These are phyloP conservation scores for Dipodascus geniculatus DNA, from an alignment of 805 yeast species.

Conservation along the genomic window DNA sequence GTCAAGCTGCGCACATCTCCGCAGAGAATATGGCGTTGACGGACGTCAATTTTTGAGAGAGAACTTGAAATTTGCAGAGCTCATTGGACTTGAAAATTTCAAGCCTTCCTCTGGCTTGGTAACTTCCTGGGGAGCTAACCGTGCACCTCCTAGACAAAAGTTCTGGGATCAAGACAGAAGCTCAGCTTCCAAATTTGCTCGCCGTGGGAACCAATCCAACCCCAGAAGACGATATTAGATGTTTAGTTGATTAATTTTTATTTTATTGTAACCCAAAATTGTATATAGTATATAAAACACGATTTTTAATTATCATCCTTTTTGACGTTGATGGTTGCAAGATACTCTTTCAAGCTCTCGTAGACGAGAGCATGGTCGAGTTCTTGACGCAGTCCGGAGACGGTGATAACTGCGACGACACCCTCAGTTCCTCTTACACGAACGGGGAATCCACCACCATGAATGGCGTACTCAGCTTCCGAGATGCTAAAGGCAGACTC, in stretches of 20 bases:
- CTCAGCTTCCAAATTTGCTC: background rate
- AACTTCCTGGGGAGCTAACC: background rate
- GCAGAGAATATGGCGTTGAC: conserved; percentile 1
- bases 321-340: background rate
- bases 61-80: background rate
- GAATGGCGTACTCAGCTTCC: conserved; percentile 18
- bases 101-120: background rate
- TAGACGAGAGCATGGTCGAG: conserved; percentile 20
- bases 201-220: background rate
- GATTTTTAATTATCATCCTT: too few species aligned
- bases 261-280: too few species aligned
- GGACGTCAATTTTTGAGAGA: background rate
- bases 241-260: background rate
- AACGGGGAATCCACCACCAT: conserved; percentile 25
- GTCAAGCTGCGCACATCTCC: background rate
- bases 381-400: conserved; percentile 21
- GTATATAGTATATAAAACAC: background rate
- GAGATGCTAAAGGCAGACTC: conserved; percentile 14
- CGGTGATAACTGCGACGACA: conserved; percentile 20
- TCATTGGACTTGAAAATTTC: background rate
- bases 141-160: background rate
- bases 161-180: conserved; percentile 1
- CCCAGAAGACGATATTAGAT: background rate
- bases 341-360: conserved; percentile 13
- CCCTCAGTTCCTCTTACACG: conserved; percentile 23